These are phyloP conservation scores for Spergularia azorica DNA, from an alignment of 179 eudicot genomes.

Conservation along the genomic window DNA sequence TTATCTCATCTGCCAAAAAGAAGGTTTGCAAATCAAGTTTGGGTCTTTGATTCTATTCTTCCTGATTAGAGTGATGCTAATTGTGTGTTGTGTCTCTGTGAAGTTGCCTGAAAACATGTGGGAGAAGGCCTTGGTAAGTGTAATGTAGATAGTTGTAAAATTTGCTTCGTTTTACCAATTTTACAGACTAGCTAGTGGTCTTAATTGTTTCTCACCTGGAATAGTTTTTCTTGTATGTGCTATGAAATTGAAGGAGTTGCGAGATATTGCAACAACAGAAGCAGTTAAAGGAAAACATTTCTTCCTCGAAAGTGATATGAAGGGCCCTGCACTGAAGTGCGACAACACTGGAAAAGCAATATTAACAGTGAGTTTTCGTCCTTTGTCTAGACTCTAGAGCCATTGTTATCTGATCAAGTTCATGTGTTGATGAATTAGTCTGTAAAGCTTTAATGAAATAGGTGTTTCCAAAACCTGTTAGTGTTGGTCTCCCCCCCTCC, in stretches of 20 bases:
- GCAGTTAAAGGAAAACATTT: slow-evolving; percentile 86
- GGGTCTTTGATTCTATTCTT: slow-evolving; percentile 8
- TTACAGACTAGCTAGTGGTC: neutral
- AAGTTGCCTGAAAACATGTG: slow-evolving; percentile 70
- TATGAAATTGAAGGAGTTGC: slow-evolving; percentile 48
- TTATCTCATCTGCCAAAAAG: slow-evolving; percentile 75
- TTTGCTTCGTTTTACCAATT: slow-evolving; percentile 13
- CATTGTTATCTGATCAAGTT: neutral
- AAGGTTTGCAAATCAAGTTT: slow-evolving; percentile 52
- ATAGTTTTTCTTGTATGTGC: neutral
- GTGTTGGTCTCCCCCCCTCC: too few species aligned
- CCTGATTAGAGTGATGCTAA: slow-evolving; percentile 19
- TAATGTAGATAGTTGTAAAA: neutral
- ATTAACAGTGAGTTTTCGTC: slow-evolving; percentile 61
- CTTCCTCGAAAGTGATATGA: slow-evolving; percentile 78
- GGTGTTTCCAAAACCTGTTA: neutral
- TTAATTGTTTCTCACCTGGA: neutral
- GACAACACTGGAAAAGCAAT: slow-evolving; percentile 90
- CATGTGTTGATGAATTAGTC: slow-evolving; percentile 2
- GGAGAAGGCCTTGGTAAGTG: slow-evolving; percentile 84
- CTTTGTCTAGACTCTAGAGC: neutral
- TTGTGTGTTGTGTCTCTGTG: slow-evolving; percentile 33
- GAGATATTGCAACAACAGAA: slow-evolving; percentile 72
- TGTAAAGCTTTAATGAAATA: too few species aligned
- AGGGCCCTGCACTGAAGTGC: slow-evolving; percentile 83